Evolutionary conservation across 2,329 filamentous ascomycete genomes (phyloP), one percentile per base, ranked within the genome.

Genomic region (Dothistroma pini): DNA sequence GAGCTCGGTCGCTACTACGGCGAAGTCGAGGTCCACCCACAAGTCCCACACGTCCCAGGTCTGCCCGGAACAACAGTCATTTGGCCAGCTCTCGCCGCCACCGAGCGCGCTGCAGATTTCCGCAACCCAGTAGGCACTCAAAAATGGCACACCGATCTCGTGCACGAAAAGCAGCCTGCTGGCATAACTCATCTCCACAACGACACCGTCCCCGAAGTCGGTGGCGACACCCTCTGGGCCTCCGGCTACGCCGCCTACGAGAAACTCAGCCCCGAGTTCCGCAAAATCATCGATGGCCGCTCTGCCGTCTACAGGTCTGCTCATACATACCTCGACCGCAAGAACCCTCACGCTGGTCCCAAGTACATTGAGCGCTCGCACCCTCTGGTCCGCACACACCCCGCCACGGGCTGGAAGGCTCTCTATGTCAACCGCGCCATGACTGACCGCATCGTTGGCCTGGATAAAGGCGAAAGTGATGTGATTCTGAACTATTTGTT

Each of bases 181-280:
- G 88, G 87, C 6, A 70, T 71, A 21, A 72, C 71, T 2, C 69
- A 72, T 47, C 65, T 73, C 0, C 70, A 73, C 62, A 72, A 71
- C 55, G 68, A 71, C 56, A 86, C 86, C 0, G 79, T 90, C 0
- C 86, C 87, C 0, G 79, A 79, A 0, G 71, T 85, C 0, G 88
- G 88, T 1, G 88, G 88, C 11, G 88, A 91, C 72, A 90, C 88
- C 0, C 81, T 90, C 0, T 91, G 88, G 88, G 86, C 88, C 0
- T 86, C 82, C 60, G 87, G 88, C 1, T 90, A 90, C 70, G 78
- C 84, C 0, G 88, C 88, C 0, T 91, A 91, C 67, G 87, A 89
- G 74, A 90, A 90, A 75, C 80, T 90, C 0, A 88, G 85, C 1
- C 88, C 87, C 0, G 83, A 78, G 2, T 90, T 91, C 76, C 86